A percentile compares a stretch with the other conserved stretches of the same genome.
Conservation (phyloP, 495 filamentous ascomycete genomes). For the Opeltia flavorubescens region DNA sequence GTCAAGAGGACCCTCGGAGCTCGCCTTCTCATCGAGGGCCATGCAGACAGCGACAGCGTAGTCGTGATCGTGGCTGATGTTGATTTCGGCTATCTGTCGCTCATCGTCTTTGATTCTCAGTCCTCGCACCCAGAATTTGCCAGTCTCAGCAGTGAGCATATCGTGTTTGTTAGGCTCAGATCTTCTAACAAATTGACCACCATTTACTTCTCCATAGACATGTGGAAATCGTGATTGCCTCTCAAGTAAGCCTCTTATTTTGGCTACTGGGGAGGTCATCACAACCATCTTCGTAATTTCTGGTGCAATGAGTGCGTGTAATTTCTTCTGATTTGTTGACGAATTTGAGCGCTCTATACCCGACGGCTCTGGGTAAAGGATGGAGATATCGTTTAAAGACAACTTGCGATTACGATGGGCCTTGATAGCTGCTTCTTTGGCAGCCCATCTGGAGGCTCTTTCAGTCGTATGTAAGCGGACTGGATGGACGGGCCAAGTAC, state of each 20-base stretch:
- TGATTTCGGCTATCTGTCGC: slow-evolving; percentile 12
- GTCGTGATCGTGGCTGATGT: slow-evolving; percentile 45
- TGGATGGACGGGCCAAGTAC: slow-evolving; percentile 7
- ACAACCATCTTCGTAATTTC: not conserved
- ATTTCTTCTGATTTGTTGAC: not conserved
- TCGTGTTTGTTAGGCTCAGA: not conserved
- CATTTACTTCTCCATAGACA: not conserved
- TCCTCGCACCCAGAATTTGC: not conserved
- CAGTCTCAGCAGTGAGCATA: not conserved
- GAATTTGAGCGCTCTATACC: no score
- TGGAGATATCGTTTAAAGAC: slow-evolving; percentile 31
- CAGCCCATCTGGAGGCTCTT: slow-evolving; percentile 33
- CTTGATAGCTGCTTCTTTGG: slow-evolving; percentile 53
- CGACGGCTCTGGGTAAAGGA: slow-evolving; percentile 12
- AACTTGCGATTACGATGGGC: slow-evolving; percentile 32
- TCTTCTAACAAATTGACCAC: not conserved
- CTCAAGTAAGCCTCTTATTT: not conserved
- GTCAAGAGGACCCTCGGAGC: not conserved
- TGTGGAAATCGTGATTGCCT: not conserved
- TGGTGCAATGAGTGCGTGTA: slow-evolving; percentile 11
- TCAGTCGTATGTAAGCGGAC: not conserved
- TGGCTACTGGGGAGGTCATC: not conserved
- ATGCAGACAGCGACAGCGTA: slow-evolving; percentile 37
- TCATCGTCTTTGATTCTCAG: slow-evolving; percentile 9
- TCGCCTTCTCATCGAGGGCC: slow-evolving; percentile 8